Evolutionary conservation across 2,329 filamentous ascomycete species (phyloP), one percentile per base, ranked within the genome.

Genomic region (Phaeophleospora eucalypticola): DNA sequence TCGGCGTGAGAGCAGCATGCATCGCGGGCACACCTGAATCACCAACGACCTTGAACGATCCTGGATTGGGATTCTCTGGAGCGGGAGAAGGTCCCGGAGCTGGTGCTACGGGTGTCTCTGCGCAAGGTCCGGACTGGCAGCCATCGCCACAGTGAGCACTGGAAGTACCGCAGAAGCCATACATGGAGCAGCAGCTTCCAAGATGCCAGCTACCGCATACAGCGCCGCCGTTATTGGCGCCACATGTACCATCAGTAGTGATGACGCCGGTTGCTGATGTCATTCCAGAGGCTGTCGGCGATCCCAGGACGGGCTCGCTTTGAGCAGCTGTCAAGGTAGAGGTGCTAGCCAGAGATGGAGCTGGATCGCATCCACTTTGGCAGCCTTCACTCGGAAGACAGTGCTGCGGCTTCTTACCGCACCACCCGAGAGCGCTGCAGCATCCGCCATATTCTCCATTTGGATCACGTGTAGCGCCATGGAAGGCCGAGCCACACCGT

Each of bases 11-110:
- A 56, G 72, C 77, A 52, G 79, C 79, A 56, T 81, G 79, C 80
- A 83, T 83, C 14, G 73, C 78, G 34, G 80, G 79, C n/a, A 82
- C 80, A 54, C 80, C 80, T 43, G 77, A 78, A 47, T 73, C 65
- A 15, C 78, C 79, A 45, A 77, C 69, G 29, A 79, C 61, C 2
- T 65, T 63, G 55, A 81, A 74, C 29, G 64, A 64, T 24, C 75
- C 75, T 27, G 71, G 69, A 39, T 71, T 72, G 12, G 68, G 58
- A 45, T 71, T 70, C 12, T 61, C 65, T 24, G 74, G 73, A 35
- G 75, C 74, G 17, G 74, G 69, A 45, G 68, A 70, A 15, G 70
- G 66, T 20, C 63, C 65, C 29, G 70, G 71, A n/a, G 68, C 69
- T 21, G 69, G 54, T 17, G 65, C 58, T 3, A 59, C 59, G 6